Evolutionary conservation across 2,329 filamentous ascomycete genomes (phyloP).

Genomic region (Cryphonectria carpinicola): DNA sequence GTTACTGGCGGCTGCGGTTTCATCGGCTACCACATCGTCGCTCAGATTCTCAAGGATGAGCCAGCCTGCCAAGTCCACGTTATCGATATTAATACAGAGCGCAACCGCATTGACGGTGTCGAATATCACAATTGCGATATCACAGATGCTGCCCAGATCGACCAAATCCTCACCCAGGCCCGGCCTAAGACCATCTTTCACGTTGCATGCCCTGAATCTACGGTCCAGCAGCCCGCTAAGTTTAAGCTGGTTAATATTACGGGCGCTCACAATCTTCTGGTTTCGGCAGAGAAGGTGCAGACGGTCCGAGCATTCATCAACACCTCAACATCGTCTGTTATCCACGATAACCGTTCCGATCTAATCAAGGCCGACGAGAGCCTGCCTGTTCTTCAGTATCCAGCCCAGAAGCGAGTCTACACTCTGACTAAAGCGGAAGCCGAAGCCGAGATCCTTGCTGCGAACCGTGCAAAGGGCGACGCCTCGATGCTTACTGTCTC

Average conservation of each 20-base stretch:
- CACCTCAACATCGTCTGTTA: slow-evolving; percentile 30
- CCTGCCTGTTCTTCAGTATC: slow-evolving; percentile 30
- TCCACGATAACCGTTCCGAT: slow-evolving; percentile 30
- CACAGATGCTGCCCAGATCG: slow-evolving; percentile 4
- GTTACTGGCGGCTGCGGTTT: slow-evolving; percentile 31
- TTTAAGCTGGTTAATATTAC: slow-evolving; percentile 30
- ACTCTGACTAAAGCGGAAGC: slow-evolving; percentile 32
- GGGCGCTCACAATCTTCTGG: slow-evolving; percentile 31
- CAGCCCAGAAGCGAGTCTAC: slow-evolving; percentile 32
- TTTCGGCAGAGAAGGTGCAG: slow-evolving; percentile 14
- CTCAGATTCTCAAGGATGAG: slow-evolving; percentile 23
- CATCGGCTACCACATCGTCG: slow-evolving; percentile 30
- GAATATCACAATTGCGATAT: slow-evolving; percentile 29
- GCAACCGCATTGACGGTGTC: slow-evolving; percentile 24
- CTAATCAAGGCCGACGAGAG: slow-evolving; percentile 29
- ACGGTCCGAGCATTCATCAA: slow-evolving; percentile 32
- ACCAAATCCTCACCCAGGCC: slow-evolving; percentile 16
- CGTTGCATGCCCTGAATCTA: slow-evolving; percentile 29
- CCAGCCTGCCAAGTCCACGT: slow-evolving; percentile 25
- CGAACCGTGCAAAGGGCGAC: slow-evolving; percentile 29
- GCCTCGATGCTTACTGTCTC: slow-evolving; percentile 30
- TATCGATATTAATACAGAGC: slow-evolving; percentile 23
- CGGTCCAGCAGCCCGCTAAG: slow-evolving; percentile 24
- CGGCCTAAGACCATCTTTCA: slow-evolving; percentile 30
- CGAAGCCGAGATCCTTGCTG: slow-evolving; percentile 31